Base-by-base conservation (phyloP, 1,284 basidiomycete species). In the Leccinum proximum region DNA sequence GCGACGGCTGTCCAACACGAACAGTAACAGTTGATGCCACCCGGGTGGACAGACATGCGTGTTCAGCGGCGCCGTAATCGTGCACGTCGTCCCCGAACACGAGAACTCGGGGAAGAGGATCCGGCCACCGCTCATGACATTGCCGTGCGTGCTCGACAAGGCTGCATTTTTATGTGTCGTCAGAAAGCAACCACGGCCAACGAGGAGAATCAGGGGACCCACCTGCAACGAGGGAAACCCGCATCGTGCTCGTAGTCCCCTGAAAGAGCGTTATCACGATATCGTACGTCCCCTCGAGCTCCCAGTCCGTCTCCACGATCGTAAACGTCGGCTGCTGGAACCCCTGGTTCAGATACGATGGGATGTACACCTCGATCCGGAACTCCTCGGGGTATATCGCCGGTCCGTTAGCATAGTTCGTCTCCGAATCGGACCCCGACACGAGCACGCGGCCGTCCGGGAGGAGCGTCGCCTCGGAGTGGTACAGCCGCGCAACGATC, bases 401-500 rank as follows among this genome's bases (percentile, higher is more conserved):
- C 7, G 77, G 72, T 4, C 75, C 75, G 40, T 77, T 66, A 57
- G 75, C 63, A 65, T 79, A 75, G 69, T 80, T 67, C 8, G 82
- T 85, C 72, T 87, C 77, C 1, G 89, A 88, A 71, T 92, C 92
- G 13, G 87, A 87, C 0, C 92, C 92, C 3, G 89, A 89, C 54
- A 93, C 79, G 60, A 91, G 79, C 26, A 93, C 82, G 10, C 87
- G 84, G 11, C 88, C 89, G 68, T 91, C 88, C 4, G 85, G 84
- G 38, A 91, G 81, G 9, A 91, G 81, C 22, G 79, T 81, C 63
- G 87, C 86, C 71, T 91, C 90, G 0, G 88, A 91, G 72, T 96
- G 93, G 70, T 96, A 96, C 72, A 96, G 72, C 26, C 94, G 87
- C 11, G 92, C 86, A 40, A 93, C 88, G 64, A 86, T 89, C 16